Percentiles rank a stretch among this genome's conserved stretches.
Evolutionary conservation across 2,329 filamentous ascomycete genomes (phyloP).

Genomic region (Fusarium paranaense): DNA sequence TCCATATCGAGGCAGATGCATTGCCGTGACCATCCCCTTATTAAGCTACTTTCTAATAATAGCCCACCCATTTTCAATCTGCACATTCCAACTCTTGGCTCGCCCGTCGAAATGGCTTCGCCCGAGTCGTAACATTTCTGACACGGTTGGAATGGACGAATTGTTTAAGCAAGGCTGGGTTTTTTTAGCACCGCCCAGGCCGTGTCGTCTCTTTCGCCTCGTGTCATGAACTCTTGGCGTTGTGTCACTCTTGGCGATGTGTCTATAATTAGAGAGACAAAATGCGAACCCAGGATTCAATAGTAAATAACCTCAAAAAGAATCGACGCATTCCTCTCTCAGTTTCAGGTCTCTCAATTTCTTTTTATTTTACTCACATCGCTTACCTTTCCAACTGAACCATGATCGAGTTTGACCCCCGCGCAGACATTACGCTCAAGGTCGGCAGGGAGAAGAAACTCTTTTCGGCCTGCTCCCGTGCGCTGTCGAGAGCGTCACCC

Average conservation of each 20-base stretch:
- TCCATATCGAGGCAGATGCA: not conserved
- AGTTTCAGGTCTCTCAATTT: not conserved
- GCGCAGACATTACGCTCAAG: slow-evolving; percentile 22
- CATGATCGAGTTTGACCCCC: slow-evolving; percentile 28
- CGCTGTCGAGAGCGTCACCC: slow-evolving; percentile 41
- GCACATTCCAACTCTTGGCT: slow-evolving; percentile 7
- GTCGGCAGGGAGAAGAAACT: slow-evolving; percentile 7
- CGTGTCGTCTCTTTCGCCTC: not conserved
- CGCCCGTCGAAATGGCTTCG: not conserved
- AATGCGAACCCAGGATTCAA: not conserved
- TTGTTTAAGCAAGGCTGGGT: not conserved
- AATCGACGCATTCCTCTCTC: not conserved
- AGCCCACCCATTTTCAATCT: not conserved
- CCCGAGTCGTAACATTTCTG: not conserved
- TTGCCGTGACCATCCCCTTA: not conserved
- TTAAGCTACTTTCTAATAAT: slow-evolving; percentile 6
- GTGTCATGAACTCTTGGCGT: not conserved
- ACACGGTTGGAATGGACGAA: not conserved
- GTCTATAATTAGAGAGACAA: slow-evolving; percentile 1
- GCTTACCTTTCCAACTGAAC: not conserved
- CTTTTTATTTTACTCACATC: not conserved
- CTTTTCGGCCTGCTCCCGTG: slow-evolving; percentile 44
- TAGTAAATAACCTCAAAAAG: not conserved
- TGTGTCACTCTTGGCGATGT: not conserved
- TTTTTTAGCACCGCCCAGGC: not conserved